Percentiles rank a stretch among this genome's conserved stretches.
Conservation (phyloP, 179 eudicot species). For the Nepenthes alata region DNA sequence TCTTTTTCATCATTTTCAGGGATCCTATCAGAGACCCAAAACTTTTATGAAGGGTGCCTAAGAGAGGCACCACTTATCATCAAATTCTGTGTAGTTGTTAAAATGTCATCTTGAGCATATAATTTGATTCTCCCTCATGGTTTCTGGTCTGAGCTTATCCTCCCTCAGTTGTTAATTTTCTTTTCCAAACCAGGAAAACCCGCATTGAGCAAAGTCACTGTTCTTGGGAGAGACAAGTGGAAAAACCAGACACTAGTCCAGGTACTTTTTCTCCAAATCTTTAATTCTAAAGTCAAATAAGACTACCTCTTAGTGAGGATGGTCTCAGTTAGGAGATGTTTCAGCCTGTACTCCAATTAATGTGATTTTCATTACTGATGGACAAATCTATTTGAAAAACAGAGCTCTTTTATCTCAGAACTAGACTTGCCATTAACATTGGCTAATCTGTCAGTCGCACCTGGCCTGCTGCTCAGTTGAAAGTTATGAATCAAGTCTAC, state of each 20-base stretch:
- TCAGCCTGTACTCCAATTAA: too few relatives aligned
- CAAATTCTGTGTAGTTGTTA: not conserved
- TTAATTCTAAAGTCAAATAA: not conserved
- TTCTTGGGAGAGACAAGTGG: slow-evolving; percentile 54
- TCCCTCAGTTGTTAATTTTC: not conserved
- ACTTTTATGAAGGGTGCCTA: not conserved
- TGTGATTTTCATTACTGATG: too few relatives aligned
- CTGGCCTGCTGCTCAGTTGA: slow-evolving; percentile 9
- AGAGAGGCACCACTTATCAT: not conserved
- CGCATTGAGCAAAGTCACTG: slow-evolving; percentile 75
- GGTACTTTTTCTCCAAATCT: slow-evolving; percentile 26
- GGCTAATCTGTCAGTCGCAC: slow-evolving; percentile 6
- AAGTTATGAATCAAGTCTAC: slow-evolving; percentile 10
- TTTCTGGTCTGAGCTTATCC: not conserved
- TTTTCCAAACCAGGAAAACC: slow-evolving; percentile 53
- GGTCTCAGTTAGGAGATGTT: too few relatives aligned
- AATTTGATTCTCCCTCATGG: not conserved
- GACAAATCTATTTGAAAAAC: not conserved
- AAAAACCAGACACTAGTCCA: slow-evolving; percentile 58
- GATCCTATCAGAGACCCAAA: not conserved
- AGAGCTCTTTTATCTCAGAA: slow-evolving; percentile 6
- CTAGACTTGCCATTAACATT: slow-evolving; percentile 8
- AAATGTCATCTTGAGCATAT: not conserved
- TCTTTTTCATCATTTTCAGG: not conserved
- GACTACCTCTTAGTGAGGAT: too few relatives aligned